Conservation (phyloP, 345 rosid genomes). For the Salix dunnii region DNA sequence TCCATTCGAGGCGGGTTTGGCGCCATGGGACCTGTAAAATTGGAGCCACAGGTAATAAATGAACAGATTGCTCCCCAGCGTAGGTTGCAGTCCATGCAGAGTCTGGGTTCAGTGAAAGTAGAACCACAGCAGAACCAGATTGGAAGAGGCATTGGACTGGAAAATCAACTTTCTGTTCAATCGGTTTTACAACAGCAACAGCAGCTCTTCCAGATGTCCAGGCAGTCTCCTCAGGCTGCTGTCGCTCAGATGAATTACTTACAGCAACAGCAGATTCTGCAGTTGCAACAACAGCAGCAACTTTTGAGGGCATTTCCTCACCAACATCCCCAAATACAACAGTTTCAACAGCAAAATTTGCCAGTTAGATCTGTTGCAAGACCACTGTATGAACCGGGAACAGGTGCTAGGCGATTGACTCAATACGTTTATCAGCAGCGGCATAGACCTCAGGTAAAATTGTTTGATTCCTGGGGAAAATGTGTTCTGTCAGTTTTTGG, state of each 20-base stretch:
- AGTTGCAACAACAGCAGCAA: slow-evolving; percentile 68
- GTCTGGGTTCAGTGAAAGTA: slow-evolving; percentile 61
- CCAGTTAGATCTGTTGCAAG: slow-evolving; percentile 67
- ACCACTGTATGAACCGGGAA: slow-evolving; percentile 87
- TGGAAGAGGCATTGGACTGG: slow-evolving; percentile 62
- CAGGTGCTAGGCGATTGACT: slow-evolving; percentile 86
- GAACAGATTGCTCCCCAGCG: slow-evolving; percentile 58
- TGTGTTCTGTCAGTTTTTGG: slow-evolving; percentile 10
- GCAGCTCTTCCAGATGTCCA: slow-evolving; percentile 71
- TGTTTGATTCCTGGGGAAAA: slow-evolving; percentile 3
- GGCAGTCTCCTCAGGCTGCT: slow-evolving; percentile 78
- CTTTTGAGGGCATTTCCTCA: slow-evolving; percentile 78
- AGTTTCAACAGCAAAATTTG: slow-evolving; percentile 72
- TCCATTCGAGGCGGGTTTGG: slow-evolving; percentile 57
- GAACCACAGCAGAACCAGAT: slow-evolving; percentile 67
- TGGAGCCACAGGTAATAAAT: slow-evolving; percentile 67
- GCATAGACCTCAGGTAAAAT: slow-evolving; percentile 83
- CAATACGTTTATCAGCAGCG: slow-evolving; percentile 91
- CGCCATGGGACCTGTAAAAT: slow-evolving; percentile 69
- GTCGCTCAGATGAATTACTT: slow-evolving; percentile 62
- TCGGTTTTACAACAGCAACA: slow-evolving; percentile 50
- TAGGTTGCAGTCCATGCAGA: slow-evolving; percentile 49
- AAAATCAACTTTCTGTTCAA: slow-evolving; percentile 72
- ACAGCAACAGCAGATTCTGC: slow-evolving; percentile 72
- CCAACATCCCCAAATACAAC: slow-evolving; percentile 78